phyloP scores from a whole-genome alignment of 371 early-diverging fungal species.

The Zopfochytrium polystomum region DNA sequence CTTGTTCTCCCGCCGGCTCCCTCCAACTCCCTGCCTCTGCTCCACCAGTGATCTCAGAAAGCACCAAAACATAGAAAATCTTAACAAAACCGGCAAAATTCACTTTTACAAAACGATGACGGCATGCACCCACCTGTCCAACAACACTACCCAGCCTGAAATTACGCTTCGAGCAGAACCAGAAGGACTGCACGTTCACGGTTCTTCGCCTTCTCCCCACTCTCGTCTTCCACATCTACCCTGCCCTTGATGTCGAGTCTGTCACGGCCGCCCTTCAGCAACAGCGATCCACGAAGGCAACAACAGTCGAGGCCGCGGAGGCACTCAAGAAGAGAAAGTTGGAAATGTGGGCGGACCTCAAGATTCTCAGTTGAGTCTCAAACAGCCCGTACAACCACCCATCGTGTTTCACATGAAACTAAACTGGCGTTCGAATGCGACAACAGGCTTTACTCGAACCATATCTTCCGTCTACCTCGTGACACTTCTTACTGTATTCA shows the following conservation, averaged over 20 bases:
- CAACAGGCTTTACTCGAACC: conserved; percentile 71
- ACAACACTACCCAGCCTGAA: conserved; percentile 58
- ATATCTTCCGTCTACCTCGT: conserved; percentile 78
- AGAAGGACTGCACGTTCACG: conserved; percentile 83
- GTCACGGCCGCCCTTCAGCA: conserved; percentile 67
- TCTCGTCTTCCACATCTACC: conserved; percentile 70
- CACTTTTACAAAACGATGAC: not conserved
- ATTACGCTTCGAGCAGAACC: conserved; percentile 89
- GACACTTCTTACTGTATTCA: conserved; percentile 73
- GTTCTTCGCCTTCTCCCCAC: conserved; percentile 76
- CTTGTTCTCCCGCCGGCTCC: not conserved
- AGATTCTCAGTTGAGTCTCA: conserved; percentile 62
- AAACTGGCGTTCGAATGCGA: no score
- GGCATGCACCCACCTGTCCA: no score
- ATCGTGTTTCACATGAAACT: not conserved
- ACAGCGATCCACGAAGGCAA: conserved; percentile 34
- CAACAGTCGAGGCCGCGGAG: conserved; percentile 22
- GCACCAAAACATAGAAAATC: not conserved
- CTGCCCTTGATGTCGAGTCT: conserved; percentile 75
- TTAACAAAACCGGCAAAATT: not conserved
- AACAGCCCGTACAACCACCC: no score
- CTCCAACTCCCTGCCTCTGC: no score
- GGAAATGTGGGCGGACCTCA: conserved; percentile 86
- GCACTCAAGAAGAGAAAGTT: conserved; percentile 48
- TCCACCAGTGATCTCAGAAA: not conserved